These are phyloP conservation scores for Leucaena leucocephala DNA, from an alignment of 306 rosid species.

Conservation along the genomic window DNA sequence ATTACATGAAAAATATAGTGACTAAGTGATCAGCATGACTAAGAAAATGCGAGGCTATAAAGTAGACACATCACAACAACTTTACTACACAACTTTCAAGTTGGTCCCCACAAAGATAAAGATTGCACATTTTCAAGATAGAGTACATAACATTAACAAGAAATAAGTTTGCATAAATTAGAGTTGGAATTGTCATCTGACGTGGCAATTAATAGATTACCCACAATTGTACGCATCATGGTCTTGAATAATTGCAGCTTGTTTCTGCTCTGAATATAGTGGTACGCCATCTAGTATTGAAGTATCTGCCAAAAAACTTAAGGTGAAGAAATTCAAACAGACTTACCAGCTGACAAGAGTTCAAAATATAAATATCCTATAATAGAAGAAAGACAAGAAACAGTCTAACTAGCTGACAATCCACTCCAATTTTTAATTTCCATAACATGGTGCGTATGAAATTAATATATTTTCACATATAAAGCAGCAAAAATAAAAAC, in stretches of 20 bases:
- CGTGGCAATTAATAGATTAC: conserved; percentile 46
- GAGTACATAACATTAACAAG: conserved; percentile 20
- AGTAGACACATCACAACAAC: no score
- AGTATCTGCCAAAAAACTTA: conserved; percentile 57
- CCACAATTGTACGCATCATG: conserved; percentile 96
- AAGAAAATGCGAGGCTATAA: no score
- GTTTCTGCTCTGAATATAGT: conserved; percentile 89
- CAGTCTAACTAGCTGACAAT: no score
- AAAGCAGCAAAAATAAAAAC: no score
- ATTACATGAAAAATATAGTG: no score
- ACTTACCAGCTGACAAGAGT: neutral
- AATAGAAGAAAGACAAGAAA: no score
- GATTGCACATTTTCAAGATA: conserved; percentile 72
- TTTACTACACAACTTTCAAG: no score
- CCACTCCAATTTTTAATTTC: no score
- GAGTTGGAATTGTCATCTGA: conserved; percentile 22
- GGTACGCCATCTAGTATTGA: conserved; percentile 69
- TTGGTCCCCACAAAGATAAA: conserved; percentile 79
- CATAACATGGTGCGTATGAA: neutral
- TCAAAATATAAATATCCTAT: neutral
- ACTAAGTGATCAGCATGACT: no score
- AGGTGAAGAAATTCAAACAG: neutral
- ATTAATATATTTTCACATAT: no score
- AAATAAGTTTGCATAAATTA: conserved; percentile 22
- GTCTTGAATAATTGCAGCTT: conserved; percentile 78